A percentile compares a stretch with the other conserved stretches of the same genome.
Conservation (phyloP, 2,329 filamentous ascomycete species). For the Aspergillus sp. region DNA sequence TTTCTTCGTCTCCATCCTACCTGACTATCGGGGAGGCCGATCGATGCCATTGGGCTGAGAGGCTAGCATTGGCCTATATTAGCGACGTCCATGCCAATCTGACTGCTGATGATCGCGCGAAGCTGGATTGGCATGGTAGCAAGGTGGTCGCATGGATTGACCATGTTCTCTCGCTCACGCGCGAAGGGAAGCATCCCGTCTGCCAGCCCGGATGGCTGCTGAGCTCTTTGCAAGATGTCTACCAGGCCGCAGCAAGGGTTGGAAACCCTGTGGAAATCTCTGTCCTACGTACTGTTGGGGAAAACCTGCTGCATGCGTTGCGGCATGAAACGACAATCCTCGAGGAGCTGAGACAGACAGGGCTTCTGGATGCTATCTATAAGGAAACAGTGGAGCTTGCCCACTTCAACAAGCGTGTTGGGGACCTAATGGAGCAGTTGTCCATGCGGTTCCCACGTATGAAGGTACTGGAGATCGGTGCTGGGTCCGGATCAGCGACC, state of each 20-base stretch:
- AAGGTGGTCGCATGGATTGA: background rate
- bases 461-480: constrained; percentile 35
- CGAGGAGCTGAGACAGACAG: background rate
- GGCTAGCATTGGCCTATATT: background rate
- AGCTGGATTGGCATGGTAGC: background rate
- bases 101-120: background rate
- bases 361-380: background rate
- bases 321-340: background rate
- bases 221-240: too few relatives aligned
- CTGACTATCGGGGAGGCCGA: background rate
- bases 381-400: background rate
- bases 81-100: background rate
- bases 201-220: background rate
- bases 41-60: background rate
- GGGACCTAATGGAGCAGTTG: constrained; percentile 27
- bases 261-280: too few relatives aligned
- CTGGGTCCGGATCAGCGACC: constrained; percentile 34
- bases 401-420: constrained; percentile 5
- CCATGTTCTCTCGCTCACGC: background rate
- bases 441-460: constrained; percentile 35
- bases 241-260: too few relatives aligned
- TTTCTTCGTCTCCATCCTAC: background rate
- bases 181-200: background rate
- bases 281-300: background rate
- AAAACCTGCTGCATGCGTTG: background rate